These are phyloP conservation scores for Nitzschia sp. DNA, from an alignment of 108 stramenopile species.

Conservation along the genomic window DNA sequence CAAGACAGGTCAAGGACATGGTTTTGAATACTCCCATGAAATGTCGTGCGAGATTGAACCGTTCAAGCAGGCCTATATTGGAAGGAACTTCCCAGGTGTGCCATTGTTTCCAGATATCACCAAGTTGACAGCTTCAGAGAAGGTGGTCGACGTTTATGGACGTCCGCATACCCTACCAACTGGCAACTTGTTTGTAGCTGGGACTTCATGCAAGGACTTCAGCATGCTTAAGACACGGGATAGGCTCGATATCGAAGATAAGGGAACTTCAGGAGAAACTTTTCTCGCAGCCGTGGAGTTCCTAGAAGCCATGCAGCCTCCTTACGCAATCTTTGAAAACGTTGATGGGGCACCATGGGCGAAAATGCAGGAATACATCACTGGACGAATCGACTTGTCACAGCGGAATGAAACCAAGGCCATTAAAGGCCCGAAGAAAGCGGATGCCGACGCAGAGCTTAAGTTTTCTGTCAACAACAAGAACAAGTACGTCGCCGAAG, in stretches of 20 bases:
- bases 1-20: neutral
- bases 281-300: constrained; percentile 75
- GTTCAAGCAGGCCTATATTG: constrained; percentile 83
- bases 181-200: constrained; percentile 76
- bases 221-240: constrained; percentile 58
- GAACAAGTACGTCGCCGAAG: constrained; percentile 41
- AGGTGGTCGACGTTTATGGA: constrained; percentile 72
- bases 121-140: constrained; percentile 51
- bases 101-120: constrained; percentile 74
- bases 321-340: constrained; percentile 71
- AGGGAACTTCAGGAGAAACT: constrained; percentile 75
- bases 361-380: constrained; percentile 84
- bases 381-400: constrained; percentile 52
- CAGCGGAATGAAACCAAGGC: constrained; percentile 32
- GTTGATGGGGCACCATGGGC: constrained; percentile 71
- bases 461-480: constrained; percentile 30
- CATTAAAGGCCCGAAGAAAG: constrained; percentile 36
- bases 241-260: constrained; percentile 76
- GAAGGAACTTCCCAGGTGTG: constrained; percentile 65
- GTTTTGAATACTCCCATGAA: constrained; percentile 50
- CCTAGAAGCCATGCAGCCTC: constrained; percentile 60
- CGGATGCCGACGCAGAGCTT: constrained; percentile 30
- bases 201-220: constrained; percentile 84
- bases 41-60: constrained; percentile 82
- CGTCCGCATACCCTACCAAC: constrained; percentile 44